These are phyloP conservation scores for Venturia pyrina DNA, from an alignment of 2,329 filamentous ascomycete genomes.

Conservation along the genomic window DNA sequence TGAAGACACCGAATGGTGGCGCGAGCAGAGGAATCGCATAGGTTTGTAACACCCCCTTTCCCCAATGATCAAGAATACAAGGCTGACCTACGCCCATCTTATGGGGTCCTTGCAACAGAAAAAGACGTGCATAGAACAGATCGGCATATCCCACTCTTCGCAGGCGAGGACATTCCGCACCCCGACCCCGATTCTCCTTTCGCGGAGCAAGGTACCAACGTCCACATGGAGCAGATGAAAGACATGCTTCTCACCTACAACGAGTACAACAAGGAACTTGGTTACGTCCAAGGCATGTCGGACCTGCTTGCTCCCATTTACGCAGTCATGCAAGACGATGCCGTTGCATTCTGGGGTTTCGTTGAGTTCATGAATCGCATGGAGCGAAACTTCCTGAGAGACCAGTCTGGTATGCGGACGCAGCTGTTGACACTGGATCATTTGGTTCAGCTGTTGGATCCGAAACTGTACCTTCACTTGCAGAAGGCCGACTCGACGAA, in stretches of 20 bases:
- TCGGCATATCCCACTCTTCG: constrained; percentile 87
- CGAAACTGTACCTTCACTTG: constrained; percentile 83
- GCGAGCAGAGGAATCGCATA: constrained; percentile 85
- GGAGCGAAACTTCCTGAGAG: constrained; percentile 92
- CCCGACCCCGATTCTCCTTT: constrained; percentile 95
- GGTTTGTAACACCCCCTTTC: constrained; percentile 48
- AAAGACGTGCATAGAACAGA: constrained; percentile 98
- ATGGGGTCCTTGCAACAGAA: constrained; percentile 55
- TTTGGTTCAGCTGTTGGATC: constrained; percentile 93
- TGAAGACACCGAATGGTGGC: constrained; percentile 90
- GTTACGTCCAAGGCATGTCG: constrained; percentile 98
- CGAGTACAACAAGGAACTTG: constrained; percentile 89
- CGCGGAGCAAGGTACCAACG: constrained; percentile 84
- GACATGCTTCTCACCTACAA: constrained; percentile 99
- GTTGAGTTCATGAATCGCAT: constrained; percentile 94
- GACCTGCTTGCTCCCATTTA: constrained; percentile 94
- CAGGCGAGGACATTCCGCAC: constrained; percentile 91
- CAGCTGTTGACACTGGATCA: constrained; percentile 89
- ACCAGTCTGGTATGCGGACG: constrained; percentile 90
- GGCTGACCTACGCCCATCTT: constrained; percentile 42
- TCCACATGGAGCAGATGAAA: constrained; percentile 97
- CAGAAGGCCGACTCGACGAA: constrained; percentile 90
- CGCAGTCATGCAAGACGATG: constrained; percentile 94
- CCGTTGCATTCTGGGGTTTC: constrained; percentile 94
- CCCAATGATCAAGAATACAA: constrained; percentile 7